Evolutionary conservation across 2,329 filamentous ascomycete genomes (phyloP), one percentile per base, ranked within the genome.

Genomic region (Polychaeton citri): DNA sequence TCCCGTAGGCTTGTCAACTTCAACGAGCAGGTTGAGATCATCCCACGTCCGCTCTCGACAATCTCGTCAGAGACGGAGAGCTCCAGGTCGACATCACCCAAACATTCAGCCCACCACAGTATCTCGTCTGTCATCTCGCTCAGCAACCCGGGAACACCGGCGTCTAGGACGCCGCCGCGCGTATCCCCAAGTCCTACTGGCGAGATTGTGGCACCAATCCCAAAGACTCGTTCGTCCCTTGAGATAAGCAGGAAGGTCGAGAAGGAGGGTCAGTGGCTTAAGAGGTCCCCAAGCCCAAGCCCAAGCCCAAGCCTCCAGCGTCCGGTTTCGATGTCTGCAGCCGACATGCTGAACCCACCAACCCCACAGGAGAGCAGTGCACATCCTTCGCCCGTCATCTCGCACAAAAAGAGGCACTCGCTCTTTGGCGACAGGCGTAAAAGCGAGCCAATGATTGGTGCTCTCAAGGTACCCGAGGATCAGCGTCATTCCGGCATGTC

Each of bases 1-100:
- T 67, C 69, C 3, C 72, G 76, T 40, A 69, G 81, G 9, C 13
- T 16, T 10, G 85, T 93, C 32, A 82, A 81, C 1, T 93, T 93
- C 52, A 85, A 82, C 1, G 85, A 92, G 43, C 81, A 75, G 8
- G 68, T 92, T 19, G 83, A 92, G 55, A 86, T 81, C 43, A 87
- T 87, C 47, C 81, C 81, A 4, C 74, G 84, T 8, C 86, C 87
- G 1, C 61, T 92, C 13, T 94, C 87, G 2, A 66, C 87, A 15
- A 76, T 92, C 10, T 93, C 85, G 1, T 87, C 78, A 15, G 85
- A 90, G 54, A 85, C 83, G 0, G 79, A 84, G 32, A 86, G 79
- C 52, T 90, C 81, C 2, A 63, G 75, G 36, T 69, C 69, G 2
- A 85, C 82, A 1, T 69, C 78, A 13, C 72, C 76, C 28, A 74